Conservation (phyloP, 352 stramenopile species). For the Thalassiosira livingstoniorum region DNA sequence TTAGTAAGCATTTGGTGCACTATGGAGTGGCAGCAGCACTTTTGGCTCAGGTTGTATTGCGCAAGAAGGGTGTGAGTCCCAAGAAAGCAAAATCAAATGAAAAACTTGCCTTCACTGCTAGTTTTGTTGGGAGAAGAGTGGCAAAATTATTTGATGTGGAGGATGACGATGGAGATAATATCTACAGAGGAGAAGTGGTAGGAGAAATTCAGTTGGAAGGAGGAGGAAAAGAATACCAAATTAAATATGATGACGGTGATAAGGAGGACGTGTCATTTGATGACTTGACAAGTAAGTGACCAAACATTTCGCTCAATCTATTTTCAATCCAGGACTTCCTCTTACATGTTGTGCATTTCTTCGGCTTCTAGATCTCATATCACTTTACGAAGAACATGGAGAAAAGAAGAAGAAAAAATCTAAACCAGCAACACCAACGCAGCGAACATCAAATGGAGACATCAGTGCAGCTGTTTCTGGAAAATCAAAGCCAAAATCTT, state of each 20-base stretch:
- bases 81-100: slow-evolving; percentile 10
- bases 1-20: slow-evolving; percentile 64
- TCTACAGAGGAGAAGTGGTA: slow-evolving; percentile 52
- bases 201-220: slow-evolving; percentile 31
- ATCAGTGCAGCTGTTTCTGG: neutral
- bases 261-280: slow-evolving; percentile 40
- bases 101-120: too few species aligned
- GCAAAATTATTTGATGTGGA: slow-evolving; percentile 62
- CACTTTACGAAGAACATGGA: slow-evolving; percentile 45
- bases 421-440: slow-evolving; percentile 5
- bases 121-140: slow-evolving; percentile 52
- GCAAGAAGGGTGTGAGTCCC: slow-evolving; percentile 20
- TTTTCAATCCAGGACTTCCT: too few species aligned
- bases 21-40: slow-evolving; percentile 59
- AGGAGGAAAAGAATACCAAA: slow-evolving; percentile 34
- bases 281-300: slow-evolving; percentile 50
- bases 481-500: neutral
- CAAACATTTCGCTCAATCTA: too few species aligned
- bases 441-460: neutral
- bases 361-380: too few species aligned
- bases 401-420: slow-evolving; percentile 61
- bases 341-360: too few species aligned
- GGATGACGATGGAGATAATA: slow-evolving; percentile 57
- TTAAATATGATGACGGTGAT: slow-evolving; percentile 67
- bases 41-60: slow-evolving; percentile 11